Conservation (phyloP, 2,329 filamentous ascomycete genomes). For the Biscogniauxia mediterranea region DNA sequence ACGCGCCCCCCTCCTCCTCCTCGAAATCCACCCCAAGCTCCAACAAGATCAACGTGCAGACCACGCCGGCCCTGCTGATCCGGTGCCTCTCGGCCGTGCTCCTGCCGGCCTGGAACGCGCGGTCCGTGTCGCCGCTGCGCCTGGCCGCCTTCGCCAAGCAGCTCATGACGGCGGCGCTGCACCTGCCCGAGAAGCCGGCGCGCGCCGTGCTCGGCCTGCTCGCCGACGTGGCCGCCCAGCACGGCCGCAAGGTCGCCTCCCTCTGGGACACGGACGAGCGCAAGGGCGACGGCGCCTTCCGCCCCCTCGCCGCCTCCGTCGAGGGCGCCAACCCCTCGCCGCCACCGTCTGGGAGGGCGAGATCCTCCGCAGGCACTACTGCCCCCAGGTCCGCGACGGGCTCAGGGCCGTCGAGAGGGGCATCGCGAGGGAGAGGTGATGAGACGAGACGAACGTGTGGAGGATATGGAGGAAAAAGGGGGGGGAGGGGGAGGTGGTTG, state of each 20-base stretch:
- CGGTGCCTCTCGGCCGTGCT: slow-evolving; percentile 82
- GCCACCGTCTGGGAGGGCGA: slow-evolving; percentile 93
- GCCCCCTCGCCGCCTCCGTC: slow-evolving; percentile 68
- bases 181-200: slow-evolving; percentile 86
- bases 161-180: slow-evolving; percentile 76
- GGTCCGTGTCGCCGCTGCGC: slow-evolving; percentile 74
- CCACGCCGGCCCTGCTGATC: slow-evolving; percentile 87
- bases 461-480: not conserved
- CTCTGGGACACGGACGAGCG: slow-evolving; percentile 95
- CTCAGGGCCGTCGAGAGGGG: slow-evolving; percentile 66
- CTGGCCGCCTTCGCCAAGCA: slow-evolving; percentile 94
- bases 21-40: slow-evolving; percentile 39
- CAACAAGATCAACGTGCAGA: slow-evolving; percentile 89
- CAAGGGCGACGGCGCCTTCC: slow-evolving; percentile 84
- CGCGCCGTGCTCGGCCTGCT: slow-evolving; percentile 78
- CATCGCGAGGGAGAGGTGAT: slow-evolving; percentile 17
- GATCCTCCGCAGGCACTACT: slow-evolving; percentile 79
- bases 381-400: slow-evolving; percentile 79
- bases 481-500: no score
- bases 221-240: slow-evolving; percentile 73
- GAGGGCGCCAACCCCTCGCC: slow-evolving; percentile 87
- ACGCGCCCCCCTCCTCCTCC: slow-evolving; percentile 43
- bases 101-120: slow-evolving; percentile 69
- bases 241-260: slow-evolving; percentile 78
- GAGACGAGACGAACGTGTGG: no score